Evolutionary conservation across 345 rosid genomes (phyloP).

Genomic region (Balakata baccata): DNA sequence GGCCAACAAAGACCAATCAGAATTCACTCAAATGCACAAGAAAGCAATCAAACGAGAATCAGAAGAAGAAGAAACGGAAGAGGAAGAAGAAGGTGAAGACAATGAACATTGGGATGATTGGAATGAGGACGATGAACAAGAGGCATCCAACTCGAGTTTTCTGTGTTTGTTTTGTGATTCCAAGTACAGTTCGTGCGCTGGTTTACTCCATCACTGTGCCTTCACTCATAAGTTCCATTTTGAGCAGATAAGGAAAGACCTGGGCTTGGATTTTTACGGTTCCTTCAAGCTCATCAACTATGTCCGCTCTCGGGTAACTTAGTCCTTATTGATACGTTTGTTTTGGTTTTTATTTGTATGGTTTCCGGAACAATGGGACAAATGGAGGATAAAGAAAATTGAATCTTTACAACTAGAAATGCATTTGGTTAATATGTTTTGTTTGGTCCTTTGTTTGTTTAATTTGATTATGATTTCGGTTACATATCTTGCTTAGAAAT

Average conservation of each 20-base stretch:
- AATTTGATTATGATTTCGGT: background rate
- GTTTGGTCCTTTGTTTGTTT: background rate
- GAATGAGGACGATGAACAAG: conserved; percentile 48
- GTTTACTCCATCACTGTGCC: conserved; percentile 61
- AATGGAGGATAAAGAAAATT: background rate
- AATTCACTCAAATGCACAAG: background rate
- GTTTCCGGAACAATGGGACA: background rate
- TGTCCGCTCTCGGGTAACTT: conserved; percentile 66
- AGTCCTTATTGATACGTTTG: background rate
- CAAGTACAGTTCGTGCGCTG: conserved; percentile 43
- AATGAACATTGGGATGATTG: conserved; percentile 63
- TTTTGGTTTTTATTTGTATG: background rate
- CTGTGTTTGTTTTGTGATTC: conserved; percentile 68
- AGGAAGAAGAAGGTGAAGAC: conserved; percentile 23
- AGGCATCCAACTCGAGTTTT: conserved; percentile 36
- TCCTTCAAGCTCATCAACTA: conserved; percentile 84
- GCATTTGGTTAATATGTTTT: background rate
- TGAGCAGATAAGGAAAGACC: conserved; percentile 38
- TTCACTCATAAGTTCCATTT: conserved; percentile 58
- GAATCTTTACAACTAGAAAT: background rate
- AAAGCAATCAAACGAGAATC: background rate
- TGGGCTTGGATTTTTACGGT: conserved; percentile 67
- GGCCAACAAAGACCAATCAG: conserved; percentile 1
- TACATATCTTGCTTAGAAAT: background rate
- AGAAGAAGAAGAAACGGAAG: conserved; percentile 6